Base-by-base conservation (phyloP, 2,329 filamentous ascomycete genomes). In the Calonectria honghensis region DNA sequence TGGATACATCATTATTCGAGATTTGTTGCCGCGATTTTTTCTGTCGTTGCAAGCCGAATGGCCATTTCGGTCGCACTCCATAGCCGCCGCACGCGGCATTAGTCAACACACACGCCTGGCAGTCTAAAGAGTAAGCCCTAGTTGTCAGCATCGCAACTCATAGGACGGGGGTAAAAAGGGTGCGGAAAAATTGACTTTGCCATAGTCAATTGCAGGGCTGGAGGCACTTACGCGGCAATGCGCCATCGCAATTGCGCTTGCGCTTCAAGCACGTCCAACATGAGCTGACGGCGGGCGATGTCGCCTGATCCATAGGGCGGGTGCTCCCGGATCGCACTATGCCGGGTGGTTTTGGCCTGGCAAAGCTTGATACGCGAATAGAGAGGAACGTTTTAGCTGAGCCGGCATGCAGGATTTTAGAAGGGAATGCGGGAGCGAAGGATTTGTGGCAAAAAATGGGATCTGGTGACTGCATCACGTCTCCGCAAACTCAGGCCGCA, bases 181-280 rank as follows among this genome's bases (percentile, higher is more conserved):
- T 6, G 14, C 14, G 27, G 20, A 31, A 13, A 29, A 3, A 41
- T 29, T 27, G 32, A 7, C n/a, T 29, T 41, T 29, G n/a, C n/a
- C 2, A 13, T 14, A 32, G 57, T 14, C 14, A 29, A 20, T 41
- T 14, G 7, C 20, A 29, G 11, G 35, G 24, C 6, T 4, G 35
- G 37, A 27, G 35, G 18, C 37, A 63, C 57, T 27, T 63, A 63
- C 57, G 57, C 27, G 57, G 57, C 57, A 63, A 41, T 4, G 57
- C 37, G 9, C 57, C 57, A n/a, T 63, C 57, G 16, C 57, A 63
- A 41, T 41, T 29, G 16, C 57, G 57, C 27, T 63, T 63, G 16
- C 57, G 57, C 32, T 41, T 63, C 37, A 63, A 41, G 57, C 57
- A 63, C 57, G 57, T 63, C 57, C 57, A 63, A 63, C 57, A 63